Percentiles rank a stretch among this genome's conserved stretches.
These are phyloP conservation scores for Xanthoparmelia taractica DNA, from an alignment of 495 filamentous ascomycete species.

Conservation along the genomic window DNA sequence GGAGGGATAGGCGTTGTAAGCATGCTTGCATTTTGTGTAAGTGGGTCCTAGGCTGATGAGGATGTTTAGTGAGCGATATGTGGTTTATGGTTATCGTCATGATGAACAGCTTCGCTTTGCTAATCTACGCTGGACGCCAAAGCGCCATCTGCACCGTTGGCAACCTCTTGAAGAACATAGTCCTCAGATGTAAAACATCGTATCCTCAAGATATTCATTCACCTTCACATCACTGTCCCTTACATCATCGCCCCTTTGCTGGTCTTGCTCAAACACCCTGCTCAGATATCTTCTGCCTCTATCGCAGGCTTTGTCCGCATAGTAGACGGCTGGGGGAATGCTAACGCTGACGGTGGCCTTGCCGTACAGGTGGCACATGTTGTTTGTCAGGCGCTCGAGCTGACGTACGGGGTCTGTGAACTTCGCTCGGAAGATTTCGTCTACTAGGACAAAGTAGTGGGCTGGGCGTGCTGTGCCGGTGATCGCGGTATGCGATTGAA, in stretches of 20 bases:
- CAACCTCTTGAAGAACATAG: too few species aligned
- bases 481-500: not conserved
- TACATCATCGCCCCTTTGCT: not conserved
- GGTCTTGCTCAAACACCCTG: not conserved
- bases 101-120: too few species aligned
- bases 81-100: too few species aligned
- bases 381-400: not conserved
- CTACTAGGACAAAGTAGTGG: not conserved
- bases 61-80: too few species aligned
- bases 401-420: not conserved
- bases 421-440: not conserved
- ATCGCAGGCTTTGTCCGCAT: not conserved
- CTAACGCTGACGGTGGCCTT: not conserved
- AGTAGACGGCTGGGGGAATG: not conserved
- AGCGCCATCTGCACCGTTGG: too few species aligned
- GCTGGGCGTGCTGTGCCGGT: not conserved
- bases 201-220: not conserved
- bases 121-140: too few species aligned
- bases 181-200: slow-evolving; percentile 5
- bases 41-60: too few species aligned
- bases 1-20: too few species aligned
- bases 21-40: too few species aligned
- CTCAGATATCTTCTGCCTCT: not conserved
- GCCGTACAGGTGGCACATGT: not conserved
- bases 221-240: not conserved